Base-by-base conservation (phyloP, 371 early-diverging fungal genomes). In the Capillidium heterosporum region DNA sequence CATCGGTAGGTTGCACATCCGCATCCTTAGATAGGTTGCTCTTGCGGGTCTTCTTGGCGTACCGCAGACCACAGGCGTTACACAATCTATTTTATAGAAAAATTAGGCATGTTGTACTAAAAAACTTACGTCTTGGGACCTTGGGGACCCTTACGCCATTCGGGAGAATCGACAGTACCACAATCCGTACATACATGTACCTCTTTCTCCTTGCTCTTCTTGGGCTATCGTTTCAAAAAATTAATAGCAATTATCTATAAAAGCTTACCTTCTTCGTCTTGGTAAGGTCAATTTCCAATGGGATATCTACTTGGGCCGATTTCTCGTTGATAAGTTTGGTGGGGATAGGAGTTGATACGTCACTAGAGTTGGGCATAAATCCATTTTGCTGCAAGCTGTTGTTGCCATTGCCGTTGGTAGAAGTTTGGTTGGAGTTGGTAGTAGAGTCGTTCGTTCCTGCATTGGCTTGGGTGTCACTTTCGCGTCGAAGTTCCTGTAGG, bases 71-170 rank as follows among this genome's bases (percentile, higher is more conserved):
- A 60, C 76, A 76, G 11, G 74, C 74, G 53, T 76, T 76, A 57
- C 74, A 74, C 27, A 74, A 62, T 17, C 76, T 76, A 68, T 17
- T 31, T 32, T 32, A 39, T 32, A 28, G 51, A 24, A 44, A 17
- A 21, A 41, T 43, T 32, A 32, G 23, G 49, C 55, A 61, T 41
- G 32, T 27, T 19, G 19, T 31, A 17, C 24, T 28, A 43, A 17
- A 46, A 11, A 35, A 60, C 70, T 68, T 67, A 76, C 73, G 75
- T 74, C 57, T 72, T 74, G 5, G 83, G 77, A 17, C 88, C 88
- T 47, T 74, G 75, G 32, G 85, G 85, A 1, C 88, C 87, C 60
- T 77, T 75, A 53, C 90, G 74, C 90, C 92, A 91, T 57, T 82
- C 84, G 11, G 89, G 87, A 0, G 89, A 82, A 26, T 78, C 75